These are phyloP conservation scores for Verbena officinalis DNA, from an alignment of 257 asterid genomes.

Conservation along the genomic window DNA sequence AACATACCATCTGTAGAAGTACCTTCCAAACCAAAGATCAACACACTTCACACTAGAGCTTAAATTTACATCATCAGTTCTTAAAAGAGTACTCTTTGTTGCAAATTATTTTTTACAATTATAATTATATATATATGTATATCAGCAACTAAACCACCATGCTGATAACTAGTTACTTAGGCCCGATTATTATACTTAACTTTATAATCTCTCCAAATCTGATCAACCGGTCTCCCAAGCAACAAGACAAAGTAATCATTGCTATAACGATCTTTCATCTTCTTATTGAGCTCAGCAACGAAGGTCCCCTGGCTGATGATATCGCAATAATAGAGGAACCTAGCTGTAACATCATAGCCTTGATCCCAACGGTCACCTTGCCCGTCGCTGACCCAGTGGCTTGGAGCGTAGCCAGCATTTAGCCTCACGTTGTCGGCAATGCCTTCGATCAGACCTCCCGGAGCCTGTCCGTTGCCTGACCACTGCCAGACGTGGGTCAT, in stretches of 20 bases:
- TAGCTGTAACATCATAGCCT: constrained; percentile 67
- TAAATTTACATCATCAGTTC: too few relatives aligned
- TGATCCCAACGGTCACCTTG: constrained; percentile 65
- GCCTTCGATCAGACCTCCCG: constrained; percentile 53
- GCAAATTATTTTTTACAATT: too few relatives aligned
- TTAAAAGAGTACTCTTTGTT: too few relatives aligned
- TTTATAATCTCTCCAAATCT: constrained; percentile 65
- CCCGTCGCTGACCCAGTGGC: constrained; percentile 66
- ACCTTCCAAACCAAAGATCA: too few relatives aligned
- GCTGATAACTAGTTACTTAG: not conserved
- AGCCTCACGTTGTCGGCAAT: constrained; percentile 65
- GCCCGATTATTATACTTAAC: constrained; percentile 37
- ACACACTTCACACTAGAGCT: too few relatives aligned
- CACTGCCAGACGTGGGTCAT: constrained; percentile 70
- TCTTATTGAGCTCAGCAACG: constrained; percentile 64
- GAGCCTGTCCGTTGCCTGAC: constrained; percentile 58
- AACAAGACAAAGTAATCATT: constrained; percentile 46
- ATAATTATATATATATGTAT: too few relatives aligned
- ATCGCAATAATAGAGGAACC: constrained; percentile 63
- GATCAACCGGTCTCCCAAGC: constrained; percentile 56
- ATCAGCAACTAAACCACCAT: too few relatives aligned
- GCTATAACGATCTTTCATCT: constrained; percentile 54
- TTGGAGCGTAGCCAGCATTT: constrained; percentile 54
- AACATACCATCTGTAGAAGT: too few relatives aligned
- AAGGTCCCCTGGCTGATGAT: constrained; percentile 42